phyloP scores from a whole-genome alignment of 306 rosid genomes.

The Quercus alba region DNA sequence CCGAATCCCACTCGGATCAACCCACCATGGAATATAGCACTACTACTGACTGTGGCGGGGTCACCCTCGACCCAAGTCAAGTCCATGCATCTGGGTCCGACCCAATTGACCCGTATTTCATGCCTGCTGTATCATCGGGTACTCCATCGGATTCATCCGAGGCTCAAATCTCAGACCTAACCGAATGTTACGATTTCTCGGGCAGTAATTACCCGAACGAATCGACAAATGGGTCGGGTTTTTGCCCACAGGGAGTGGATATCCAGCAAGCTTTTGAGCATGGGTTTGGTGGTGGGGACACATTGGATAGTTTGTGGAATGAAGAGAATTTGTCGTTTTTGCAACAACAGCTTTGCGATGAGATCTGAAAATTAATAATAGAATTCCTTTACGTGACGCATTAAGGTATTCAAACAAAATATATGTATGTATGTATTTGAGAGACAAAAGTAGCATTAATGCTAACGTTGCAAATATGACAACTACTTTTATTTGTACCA shows the following conservation, averaged over 20 bases:
- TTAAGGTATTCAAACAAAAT: background rate
- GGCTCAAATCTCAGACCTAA: conserved; percentile 28
- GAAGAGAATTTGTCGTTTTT: conserved; percentile 70
- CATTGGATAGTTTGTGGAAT: conserved; percentile 52
- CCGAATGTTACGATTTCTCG: conserved; percentile 6
- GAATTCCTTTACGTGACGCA: conserved; percentile 49
- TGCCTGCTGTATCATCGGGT: background rate
- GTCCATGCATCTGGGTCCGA: background rate
- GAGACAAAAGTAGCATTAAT: background rate
- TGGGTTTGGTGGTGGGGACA: conserved; percentile 37
- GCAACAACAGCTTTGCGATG: conserved; percentile 43
- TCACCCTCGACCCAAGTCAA: background rate
- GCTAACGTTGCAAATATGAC: background rate
- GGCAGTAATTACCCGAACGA: background rate
- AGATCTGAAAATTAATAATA: background rate
- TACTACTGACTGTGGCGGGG: background rate
- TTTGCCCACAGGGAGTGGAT: conserved; percentile 7
- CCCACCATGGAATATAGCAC: background rate
- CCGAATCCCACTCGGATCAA: conserved; percentile 1
- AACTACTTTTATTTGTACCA: background rate
- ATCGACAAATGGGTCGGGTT: conserved; percentile 13
- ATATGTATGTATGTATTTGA: background rate
- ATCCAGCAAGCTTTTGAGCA: conserved; percentile 7
- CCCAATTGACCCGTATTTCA: background rate
- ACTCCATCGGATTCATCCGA: conserved; percentile 28